Evolutionary conservation across 1,139 yeast species (phyloP), one percentile per base, ranked within the genome.

Genomic region (Yamadazyma sp.): DNA sequence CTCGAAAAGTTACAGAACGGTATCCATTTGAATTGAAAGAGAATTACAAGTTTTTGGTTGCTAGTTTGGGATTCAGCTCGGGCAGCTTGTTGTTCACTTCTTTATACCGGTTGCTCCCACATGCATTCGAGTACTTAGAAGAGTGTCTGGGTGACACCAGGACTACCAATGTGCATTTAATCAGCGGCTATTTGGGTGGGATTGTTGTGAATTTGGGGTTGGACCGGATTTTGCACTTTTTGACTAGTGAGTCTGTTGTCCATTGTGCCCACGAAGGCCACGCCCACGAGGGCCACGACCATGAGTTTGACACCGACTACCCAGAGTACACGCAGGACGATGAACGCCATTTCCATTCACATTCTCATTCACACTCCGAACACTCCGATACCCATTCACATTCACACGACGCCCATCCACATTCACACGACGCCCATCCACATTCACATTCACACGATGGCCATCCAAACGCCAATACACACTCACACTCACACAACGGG

Each of bases 51-150:
- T 84, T 86, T 51, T 64, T 86, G 46, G 77, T 82, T 25, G 78
- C 78, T 8, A 78, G 88, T 5, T 67, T 87, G 34, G 74, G 88
- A 1, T 64, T 89, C 37, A 82, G 92, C 46, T 71, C 92, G 0
- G 97, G 97, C 0, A 81, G 88, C 30, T 69, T 85, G 57, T 46
- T 86, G 6, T 79, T 89, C 54, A 88, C 96, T 0, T 76, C 96
- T 0, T 62, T 90, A 42, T 85, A 78, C 61, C 74, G 81, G 43
- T 68, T 90, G 40, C 61, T 90, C 16, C 96, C 97, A 0, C 82
- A 78, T 46, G 78, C 87, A 66, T 45, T 66, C 73, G 39, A 53
- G 53, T 63, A 60, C 38, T 34, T 49, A 11, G 30, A 65, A 2
- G 53, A 59, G 2, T 28, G 37, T 13, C 26, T 20, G n/a, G n/a